Evolutionary conservation across 2,329 filamentous ascomycete species (phyloP).

Genomic region (Erysiphe neolycopersici): DNA sequence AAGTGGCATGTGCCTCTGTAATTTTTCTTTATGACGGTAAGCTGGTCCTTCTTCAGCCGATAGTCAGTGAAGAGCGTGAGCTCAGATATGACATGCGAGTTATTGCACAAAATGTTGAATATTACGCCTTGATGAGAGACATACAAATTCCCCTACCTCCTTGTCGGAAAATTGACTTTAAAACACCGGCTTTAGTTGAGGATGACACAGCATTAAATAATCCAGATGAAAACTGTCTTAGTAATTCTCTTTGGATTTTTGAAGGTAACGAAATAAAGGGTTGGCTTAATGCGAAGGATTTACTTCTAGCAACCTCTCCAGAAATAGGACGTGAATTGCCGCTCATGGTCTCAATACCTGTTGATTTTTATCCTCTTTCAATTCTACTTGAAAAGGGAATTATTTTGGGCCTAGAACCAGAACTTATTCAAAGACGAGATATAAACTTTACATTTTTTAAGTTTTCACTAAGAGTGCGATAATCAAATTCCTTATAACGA

Average conservation of each 20-base stretch:
- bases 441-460: conserved; percentile 75
- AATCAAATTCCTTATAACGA: background rate
- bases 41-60: conserved; percentile 71
- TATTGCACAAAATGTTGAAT: conserved; percentile 87
- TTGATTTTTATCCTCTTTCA: conserved; percentile 93
- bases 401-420: conserved; percentile 69
- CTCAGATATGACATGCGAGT: conserved; percentile 97
- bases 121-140: conserved; percentile 78
- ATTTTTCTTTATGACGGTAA: conserved; percentile 95
- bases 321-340: conserved; percentile 45
- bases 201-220: conserved; percentile 3
- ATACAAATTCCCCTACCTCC: conserved; percentile 23
- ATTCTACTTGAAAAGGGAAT: conserved; percentile 74
- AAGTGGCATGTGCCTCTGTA: conserved; percentile 80
- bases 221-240: conserved; percentile 19
- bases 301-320: conserved; percentile 42
- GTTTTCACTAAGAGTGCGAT: conserved; percentile 57
- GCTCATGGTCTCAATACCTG: conserved; percentile 44
- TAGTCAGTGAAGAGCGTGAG: conserved; percentile 52
- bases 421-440: conserved; percentile 78
- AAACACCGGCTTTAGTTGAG: background rate
- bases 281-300: conserved; percentile 72
- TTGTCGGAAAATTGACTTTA: background rate
- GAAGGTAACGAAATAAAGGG: conserved; percentile 64
- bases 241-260: conserved; percentile 85